Evolutionary conservation across 495 filamentous ascomycete genomes (phyloP).

Genomic region (Lasiosphaeris hirsuta): DNA sequence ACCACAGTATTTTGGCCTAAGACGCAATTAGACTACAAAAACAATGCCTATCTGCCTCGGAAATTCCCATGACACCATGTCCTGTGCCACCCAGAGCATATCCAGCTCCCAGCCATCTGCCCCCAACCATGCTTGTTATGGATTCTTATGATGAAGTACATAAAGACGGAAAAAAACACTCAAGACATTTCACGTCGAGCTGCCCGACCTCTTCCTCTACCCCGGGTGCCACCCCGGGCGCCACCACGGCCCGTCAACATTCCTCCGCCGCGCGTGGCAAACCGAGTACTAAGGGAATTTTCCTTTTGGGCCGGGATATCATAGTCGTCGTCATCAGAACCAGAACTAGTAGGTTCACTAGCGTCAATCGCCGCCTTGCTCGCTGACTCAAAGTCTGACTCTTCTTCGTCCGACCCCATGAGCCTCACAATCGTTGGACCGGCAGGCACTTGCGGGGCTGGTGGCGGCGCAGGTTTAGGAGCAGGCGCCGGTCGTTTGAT

Average conservation of each 20-base stretch:
- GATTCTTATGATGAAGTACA: background rate
- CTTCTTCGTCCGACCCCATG: slow-evolving; percentile 22
- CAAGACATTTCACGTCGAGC: background rate
- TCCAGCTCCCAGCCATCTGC: background rate
- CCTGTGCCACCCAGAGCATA: background rate
- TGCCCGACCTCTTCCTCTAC: slow-evolving; percentile 17
- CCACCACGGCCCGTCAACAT: background rate
- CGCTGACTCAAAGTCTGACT: slow-evolving; percentile 9
- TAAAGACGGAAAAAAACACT: background rate
- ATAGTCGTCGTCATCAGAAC: slow-evolving; percentile 26
- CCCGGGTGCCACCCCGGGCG: slow-evolving; percentile 3
- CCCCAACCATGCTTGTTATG: background rate
- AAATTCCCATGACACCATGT: background rate
- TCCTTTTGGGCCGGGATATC: slow-evolving; percentile 29
- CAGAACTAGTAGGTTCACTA: background rate
- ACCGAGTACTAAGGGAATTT: background rate
- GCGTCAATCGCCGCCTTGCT: slow-evolving; percentile 3
- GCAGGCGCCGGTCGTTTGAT: background rate
- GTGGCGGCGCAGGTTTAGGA: slow-evolving; percentile 1
- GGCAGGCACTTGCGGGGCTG: slow-evolving; percentile 2
- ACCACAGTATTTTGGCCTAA: too few species aligned
- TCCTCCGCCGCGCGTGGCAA: slow-evolving; percentile 4
- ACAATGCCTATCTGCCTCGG: too few species aligned
- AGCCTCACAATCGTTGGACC: slow-evolving; percentile 32
- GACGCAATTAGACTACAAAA: too few species aligned